A percentile compares a stretch with the other conserved stretches of the same genome.
phyloP scores from a whole-genome alignment of 2,329 filamentous ascomycete species.

The Colletotrichum lini region DNA sequence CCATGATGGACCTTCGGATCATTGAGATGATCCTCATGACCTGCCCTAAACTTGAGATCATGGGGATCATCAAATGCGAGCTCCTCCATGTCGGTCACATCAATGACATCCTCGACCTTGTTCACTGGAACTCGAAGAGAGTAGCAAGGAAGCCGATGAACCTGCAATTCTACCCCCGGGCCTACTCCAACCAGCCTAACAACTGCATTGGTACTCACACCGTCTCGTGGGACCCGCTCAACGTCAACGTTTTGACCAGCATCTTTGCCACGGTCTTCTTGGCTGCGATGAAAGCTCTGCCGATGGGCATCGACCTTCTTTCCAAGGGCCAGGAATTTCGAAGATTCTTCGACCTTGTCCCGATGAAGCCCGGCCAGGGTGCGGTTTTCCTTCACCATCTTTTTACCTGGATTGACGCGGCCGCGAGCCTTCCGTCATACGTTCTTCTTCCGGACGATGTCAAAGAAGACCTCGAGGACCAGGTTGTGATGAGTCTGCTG shows the following conservation, averaged over 20 bases:
- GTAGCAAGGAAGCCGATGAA: conserved; percentile 41
- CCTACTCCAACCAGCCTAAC: conserved; percentile 6
- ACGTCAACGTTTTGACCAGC: background rate
- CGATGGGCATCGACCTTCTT: conserved; percentile 35
- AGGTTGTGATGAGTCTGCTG: conserved; percentile 31
- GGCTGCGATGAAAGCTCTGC: conserved; percentile 31
- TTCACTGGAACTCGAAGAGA: conserved; percentile 42
- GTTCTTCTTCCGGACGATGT: background rate
- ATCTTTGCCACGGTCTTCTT: conserved; percentile 27
- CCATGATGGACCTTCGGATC: conserved; percentile 44
- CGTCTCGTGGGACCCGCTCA: conserved; percentile 29
- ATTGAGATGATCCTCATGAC: conserved; percentile 43
- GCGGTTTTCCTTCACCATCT: conserved; percentile 32
- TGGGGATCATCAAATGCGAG: conserved; percentile 50
- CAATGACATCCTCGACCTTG: conserved; percentile 40
- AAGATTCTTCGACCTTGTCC: conserved; percentile 33
- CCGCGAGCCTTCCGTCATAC: background rate
- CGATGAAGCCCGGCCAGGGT: conserved; percentile 32
- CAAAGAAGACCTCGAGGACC: conserved; percentile 16
- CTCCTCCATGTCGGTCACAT: conserved; percentile 47
- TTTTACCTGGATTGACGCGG: conserved; percentile 13
- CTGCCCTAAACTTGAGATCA: conserved; percentile 43
- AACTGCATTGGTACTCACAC: conserved; percentile 27
- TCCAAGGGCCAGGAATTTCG: conserved; percentile 7
- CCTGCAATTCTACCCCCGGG: conserved; percentile 34